Evolutionary conservation across 495 filamentous ascomycete species (phyloP), one percentile per base, ranked within the genome.

Genomic region (Astrothelium subdiscretum): DNA sequence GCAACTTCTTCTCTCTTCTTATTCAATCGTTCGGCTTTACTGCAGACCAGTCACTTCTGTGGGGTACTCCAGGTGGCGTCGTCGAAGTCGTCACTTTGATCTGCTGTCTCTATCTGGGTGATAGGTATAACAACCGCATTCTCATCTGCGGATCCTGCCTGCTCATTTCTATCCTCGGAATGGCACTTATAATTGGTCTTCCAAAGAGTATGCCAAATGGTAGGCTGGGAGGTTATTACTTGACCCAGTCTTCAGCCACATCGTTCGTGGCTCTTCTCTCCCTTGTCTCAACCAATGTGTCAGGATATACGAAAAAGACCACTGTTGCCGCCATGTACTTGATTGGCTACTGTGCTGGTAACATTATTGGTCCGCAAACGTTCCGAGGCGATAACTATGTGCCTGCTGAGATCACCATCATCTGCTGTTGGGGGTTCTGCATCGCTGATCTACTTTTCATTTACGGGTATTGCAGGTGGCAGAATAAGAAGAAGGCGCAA

Each of bases 261-360:
- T 79, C 79, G 5, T 80, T 87, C 69, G 83, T 85, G 0, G 76
- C 81, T 48, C 72, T 74, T 0, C 74, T 86, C 60, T 80, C 82
- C 1, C 75, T 87, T 59, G 82, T 87, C 51, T 79, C 79, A 0
- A 82, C 79, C 24, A 89, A 90, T 64, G 81, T 88, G 6, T 83
- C 85, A 0, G 85, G 86, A 20, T 89, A 87, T 69, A 89, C 87
- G 11, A 88, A 89, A 75, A 89, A 88, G 72, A 89, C 86, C 0
- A 89, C 86, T 0, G 82, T 87, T 1, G 85, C 85, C 0, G 85
- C 85, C 0, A 70, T 90, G 59, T 88, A 86, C 62, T 71, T 90
- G n/a, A 84, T 88, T 64, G 65, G 20, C n/a, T 65, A 66, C 57
- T 70, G 62, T 35, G 43, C 51, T 20, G 65, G 68, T 32, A 71